Percentiles rank a stretch among this genome's conserved stretches.
Evolutionary conservation across 129 eudicot genomes (phyloP).

Genomic region (Oenanthe sinensis): DNA sequence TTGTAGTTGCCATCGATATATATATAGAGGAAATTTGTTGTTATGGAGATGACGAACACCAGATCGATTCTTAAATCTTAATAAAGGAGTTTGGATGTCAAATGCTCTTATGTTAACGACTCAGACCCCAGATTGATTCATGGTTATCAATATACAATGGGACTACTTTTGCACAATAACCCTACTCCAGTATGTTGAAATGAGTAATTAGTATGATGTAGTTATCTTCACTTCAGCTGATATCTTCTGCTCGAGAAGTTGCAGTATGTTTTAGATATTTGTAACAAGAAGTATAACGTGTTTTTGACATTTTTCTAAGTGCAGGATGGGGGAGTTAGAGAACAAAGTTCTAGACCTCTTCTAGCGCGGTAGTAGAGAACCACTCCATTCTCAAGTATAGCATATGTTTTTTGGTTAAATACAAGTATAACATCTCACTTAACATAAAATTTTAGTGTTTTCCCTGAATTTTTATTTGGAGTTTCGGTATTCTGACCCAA

Average conservation of each 20-base stretch:
- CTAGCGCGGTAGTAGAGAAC: too few species aligned
- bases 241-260: background rate
- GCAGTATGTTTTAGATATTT: background rate
- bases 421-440: too few species aligned
- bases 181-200: background rate
- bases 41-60: conserved; percentile 32
- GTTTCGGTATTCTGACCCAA: background rate
- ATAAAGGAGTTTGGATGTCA: background rate
- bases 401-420: too few species aligned
- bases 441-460: too few species aligned
- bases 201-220: background rate
- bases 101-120: background rate
- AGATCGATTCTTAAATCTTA: background rate
- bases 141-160: background rate
- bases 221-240: background rate
- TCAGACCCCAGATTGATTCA: background rate
- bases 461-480: background rate
- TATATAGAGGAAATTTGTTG: conserved; percentile 34
- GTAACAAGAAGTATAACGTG: background rate
- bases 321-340: background rate
- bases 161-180: background rate
- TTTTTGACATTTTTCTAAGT: background rate
- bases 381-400: too few species aligned
- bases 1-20: conserved; percentile 13
- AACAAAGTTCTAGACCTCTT: too few species aligned